These are phyloP conservation scores for Vitis labrusca DNA, from an alignment of 164 flowering plant species.

Conservation along the genomic window DNA sequence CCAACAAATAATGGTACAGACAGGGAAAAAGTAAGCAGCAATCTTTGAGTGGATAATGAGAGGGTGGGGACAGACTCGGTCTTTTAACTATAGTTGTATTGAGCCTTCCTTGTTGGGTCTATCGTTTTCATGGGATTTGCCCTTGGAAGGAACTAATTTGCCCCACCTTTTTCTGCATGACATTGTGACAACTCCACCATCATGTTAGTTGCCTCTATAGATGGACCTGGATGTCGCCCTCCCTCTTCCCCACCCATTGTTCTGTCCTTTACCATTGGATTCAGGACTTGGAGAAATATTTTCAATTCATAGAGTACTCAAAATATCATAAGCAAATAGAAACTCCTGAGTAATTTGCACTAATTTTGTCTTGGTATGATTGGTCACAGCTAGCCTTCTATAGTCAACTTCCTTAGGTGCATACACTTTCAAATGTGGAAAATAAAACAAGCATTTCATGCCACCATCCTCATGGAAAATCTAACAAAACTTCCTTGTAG, in stretches of 20 bases:
- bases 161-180: slow-evolving; percentile 32
- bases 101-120: slow-evolving; percentile 50
- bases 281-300: neutral
- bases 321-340: no score
- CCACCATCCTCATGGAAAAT: no score
- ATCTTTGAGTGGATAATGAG: slow-evolving; percentile 35
- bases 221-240: slow-evolving; percentile 27
- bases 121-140: slow-evolving; percentile 37
- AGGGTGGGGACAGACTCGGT: slow-evolving; percentile 17
- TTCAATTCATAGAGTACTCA: no score
- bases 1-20: slow-evolving; percentile 37
- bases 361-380: no score
- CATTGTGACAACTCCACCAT: slow-evolving; percentile 39
- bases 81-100: slow-evolving; percentile 12
- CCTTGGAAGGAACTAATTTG: slow-evolving; percentile 18
- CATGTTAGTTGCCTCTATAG: slow-evolving; percentile 46
- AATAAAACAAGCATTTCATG: no score
- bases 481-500: no score
- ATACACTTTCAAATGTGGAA: no score
- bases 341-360: no score
- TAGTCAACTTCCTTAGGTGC: no score
- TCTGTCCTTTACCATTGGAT: slow-evolving; percentile 15
- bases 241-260: slow-evolving; percentile 13
- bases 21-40: slow-evolving; percentile 18
- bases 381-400: no score